These are phyloP conservation scores for Trichoderma aggressivum DNA, from an alignment of 2,329 filamentous ascomycete genomes.

Conservation along the genomic window DNA sequence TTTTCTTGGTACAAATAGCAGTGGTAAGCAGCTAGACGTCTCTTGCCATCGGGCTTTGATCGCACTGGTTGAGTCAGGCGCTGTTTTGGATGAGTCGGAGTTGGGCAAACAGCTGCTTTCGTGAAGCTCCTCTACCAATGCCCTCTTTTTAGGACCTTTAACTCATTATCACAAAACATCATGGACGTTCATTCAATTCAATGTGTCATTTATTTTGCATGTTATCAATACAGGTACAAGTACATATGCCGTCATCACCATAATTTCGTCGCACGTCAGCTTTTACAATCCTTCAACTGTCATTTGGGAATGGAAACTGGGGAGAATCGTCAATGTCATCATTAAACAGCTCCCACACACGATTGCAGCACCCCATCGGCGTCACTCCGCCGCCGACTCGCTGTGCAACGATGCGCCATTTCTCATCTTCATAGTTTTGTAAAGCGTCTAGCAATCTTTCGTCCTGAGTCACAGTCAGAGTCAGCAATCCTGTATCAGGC, in stretches of 20 bases:
- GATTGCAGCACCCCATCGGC: slow-evolving; percentile 80
- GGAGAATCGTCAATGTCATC: slow-evolving; percentile 46
- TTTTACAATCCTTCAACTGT: slow-evolving; percentile 21
- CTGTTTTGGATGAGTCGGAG: slow-evolving; percentile 33
- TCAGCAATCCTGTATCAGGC: background rate
- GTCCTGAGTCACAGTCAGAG: slow-evolving; percentile 51
- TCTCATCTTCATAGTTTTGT: slow-evolving; percentile 84
- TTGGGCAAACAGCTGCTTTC: slow-evolving; percentile 26
- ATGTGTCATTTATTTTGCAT: background rate
- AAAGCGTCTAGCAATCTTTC: slow-evolving; percentile 73
- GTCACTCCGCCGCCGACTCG: slow-evolving; percentile 91
- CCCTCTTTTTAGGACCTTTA: no score
- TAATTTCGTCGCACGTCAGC: background rate
- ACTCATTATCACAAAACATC: no score
- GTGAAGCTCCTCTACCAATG: background rate
- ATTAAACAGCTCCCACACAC: slow-evolving; percentile 61
- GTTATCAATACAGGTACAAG: background rate
- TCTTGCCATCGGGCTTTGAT: slow-evolving; percentile 42
- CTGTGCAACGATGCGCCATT: slow-evolving; percentile 86
- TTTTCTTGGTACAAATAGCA: slow-evolving; percentile 32
- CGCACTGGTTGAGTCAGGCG: slow-evolving; percentile 40
- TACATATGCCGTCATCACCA: background rate
- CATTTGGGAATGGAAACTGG: slow-evolving; percentile 53
- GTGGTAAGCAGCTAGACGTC: slow-evolving; percentile 26
- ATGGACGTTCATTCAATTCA: background rate